These are phyloP conservation scores for Metschnikowia colocasiae DNA, from an alignment of 805 yeast species.

Conservation along the genomic window DNA sequence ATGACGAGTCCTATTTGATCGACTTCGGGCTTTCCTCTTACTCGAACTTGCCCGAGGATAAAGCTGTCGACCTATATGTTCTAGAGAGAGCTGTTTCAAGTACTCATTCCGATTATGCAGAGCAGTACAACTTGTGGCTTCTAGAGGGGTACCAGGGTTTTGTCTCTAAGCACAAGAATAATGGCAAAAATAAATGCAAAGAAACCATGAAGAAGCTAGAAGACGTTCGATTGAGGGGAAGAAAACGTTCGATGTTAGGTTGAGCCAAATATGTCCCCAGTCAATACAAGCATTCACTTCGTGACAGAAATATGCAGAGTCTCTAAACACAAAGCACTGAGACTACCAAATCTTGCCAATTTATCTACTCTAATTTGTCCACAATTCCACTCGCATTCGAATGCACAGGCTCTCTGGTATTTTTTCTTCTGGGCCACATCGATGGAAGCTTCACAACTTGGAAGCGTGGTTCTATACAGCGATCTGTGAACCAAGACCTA, in stretches of 20 bases:
- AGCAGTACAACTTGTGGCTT: conserved; percentile 62
- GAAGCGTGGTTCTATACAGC: conserved; percentile 91
- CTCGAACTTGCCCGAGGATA: conserved; percentile 77
- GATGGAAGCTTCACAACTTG: conserved; percentile 83
- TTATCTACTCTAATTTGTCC: conserved; percentile 17
- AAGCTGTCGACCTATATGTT: conserved; percentile 95
- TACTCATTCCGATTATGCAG: conserved; percentile 79
- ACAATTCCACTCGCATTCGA: conserved; percentile 19
- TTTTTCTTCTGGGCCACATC: conserved; percentile 66
- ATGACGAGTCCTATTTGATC: conserved; percentile 56
- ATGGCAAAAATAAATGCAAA: conserved; percentile 37
- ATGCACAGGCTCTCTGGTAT: conserved; percentile 33
- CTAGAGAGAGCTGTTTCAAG: conserved; percentile 86
- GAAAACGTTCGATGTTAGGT: conserved; percentile 94
- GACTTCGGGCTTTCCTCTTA: conserved; percentile 89
- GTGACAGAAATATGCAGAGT: not conserved
- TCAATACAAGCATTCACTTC: not conserved
- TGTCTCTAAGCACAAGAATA: conserved; percentile 18
- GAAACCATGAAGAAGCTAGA: conserved; percentile 66
- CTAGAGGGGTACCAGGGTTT: conserved; percentile 59
- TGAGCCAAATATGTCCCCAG: conserved; percentile 5
- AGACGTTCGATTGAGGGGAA: conserved; percentile 85
- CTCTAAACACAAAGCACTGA: not conserved
- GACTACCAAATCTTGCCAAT: not conserved
- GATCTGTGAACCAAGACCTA: conserved; percentile 84